Conservation (phyloP, 1,284 basidiomycete genomes). For the Dichomitus squalens region DNA sequence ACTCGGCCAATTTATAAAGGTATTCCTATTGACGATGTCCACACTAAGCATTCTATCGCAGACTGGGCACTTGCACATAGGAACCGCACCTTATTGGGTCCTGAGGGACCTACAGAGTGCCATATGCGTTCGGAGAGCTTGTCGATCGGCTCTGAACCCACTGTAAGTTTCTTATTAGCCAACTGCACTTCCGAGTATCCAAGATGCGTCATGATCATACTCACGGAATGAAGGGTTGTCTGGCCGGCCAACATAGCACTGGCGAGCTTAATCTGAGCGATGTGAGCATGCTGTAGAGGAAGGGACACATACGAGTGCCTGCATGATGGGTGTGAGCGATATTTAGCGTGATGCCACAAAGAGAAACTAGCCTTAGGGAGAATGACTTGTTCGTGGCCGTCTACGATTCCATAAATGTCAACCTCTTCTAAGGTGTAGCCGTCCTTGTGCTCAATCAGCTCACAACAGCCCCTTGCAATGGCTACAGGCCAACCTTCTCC, state of each 20-base stretch:
- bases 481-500: slow-evolving; percentile 61
- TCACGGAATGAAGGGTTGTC: slow-evolving; percentile 80
- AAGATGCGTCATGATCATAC: slow-evolving; percentile 18
- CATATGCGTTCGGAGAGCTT: slow-evolving; percentile 70
- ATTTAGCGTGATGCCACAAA: slow-evolving; percentile 23
- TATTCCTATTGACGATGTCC: slow-evolving; percentile 55
- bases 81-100: slow-evolving; percentile 70
- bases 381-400: slow-evolving; percentile 57
- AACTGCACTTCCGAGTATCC: no score
- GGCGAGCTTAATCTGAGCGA: slow-evolving; percentile 29
- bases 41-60: no score
- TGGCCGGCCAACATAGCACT: slow-evolving; percentile 75
- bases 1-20: slow-evolving; percentile 69
- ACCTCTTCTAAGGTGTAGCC: slow-evolving; percentile 74
- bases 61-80: no score
- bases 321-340: neutral
- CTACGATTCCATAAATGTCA: slow-evolving; percentile 59
- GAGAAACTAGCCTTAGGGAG: slow-evolving; percentile 45
- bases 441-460: slow-evolving; percentile 44
- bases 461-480: neutral
- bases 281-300: neutral
- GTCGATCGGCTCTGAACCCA: slow-evolving; percentile 78
- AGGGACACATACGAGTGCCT: slow-evolving; percentile 28
- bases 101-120: slow-evolving; percentile 78
- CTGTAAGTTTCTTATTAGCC: slow-evolving; percentile 37